Conservation (phyloP, 2,329 filamentous ascomycete species). For the Ceratocystis eucalypticola region DNA sequence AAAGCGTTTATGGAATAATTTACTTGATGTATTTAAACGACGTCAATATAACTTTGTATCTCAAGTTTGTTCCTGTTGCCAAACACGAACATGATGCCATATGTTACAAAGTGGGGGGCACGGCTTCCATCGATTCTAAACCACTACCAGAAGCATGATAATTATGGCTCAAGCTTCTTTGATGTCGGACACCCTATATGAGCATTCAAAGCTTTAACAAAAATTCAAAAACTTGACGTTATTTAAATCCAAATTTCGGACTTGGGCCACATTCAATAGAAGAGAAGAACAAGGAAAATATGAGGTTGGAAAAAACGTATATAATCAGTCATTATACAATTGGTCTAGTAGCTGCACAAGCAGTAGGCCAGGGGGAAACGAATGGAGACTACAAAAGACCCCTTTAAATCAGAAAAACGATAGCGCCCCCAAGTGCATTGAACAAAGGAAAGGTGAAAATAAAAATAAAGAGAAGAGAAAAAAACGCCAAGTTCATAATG, state of each 20-base stretch:
- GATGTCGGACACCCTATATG: not conserved
- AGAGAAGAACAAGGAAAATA: not conserved
- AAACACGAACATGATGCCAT: not conserved
- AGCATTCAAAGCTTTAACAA: not conserved
- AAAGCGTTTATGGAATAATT: constrained; percentile 30
- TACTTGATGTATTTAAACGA: constrained; percentile 21
- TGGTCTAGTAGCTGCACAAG: not conserved
- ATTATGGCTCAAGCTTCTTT: not conserved
- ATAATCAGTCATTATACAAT: not conserved
- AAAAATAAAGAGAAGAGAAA: not conserved
- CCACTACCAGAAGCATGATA: not conserved
- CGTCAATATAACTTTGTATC: not conserved
- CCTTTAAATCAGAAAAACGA: not conserved
- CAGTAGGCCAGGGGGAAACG: not conserved
- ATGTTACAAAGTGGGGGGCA: not conserved
- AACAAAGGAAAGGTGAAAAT: not conserved
- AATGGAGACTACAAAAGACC: not conserved
- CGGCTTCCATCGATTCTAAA: not conserved
- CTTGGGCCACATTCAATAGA: not conserved
- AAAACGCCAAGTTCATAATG: not conserved
- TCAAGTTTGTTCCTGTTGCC: not conserved
- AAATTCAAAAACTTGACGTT: not conserved
- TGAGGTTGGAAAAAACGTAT: constrained; percentile 3
- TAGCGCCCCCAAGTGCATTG: not conserved
- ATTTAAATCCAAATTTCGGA: not conserved